These are phyloP conservation scores for Dactylis glomerata DNA, from an alignment of 176 grass and related monocot species.

Conservation along the genomic window DNA sequence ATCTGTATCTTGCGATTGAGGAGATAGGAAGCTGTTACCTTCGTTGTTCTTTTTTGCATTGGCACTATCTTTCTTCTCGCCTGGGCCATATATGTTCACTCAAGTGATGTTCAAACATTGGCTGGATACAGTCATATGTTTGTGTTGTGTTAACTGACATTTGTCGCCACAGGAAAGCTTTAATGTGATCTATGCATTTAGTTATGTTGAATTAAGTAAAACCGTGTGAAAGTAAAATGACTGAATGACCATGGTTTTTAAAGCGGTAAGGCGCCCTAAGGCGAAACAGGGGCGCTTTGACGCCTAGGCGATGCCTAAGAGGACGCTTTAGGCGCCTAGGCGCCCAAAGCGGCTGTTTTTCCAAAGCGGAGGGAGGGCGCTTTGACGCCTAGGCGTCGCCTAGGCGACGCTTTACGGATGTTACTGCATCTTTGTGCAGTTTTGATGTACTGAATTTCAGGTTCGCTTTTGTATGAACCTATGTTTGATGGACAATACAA, in stretches of 20 bases:
- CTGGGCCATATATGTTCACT: not conserved
- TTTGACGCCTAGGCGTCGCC: too few species aligned
- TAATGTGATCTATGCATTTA: conserved; percentile 11
- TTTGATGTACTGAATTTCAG: conserved; percentile 13
- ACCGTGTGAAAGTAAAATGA: not conserved
- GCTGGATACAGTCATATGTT: not conserved
- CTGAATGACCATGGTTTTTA: not conserved
- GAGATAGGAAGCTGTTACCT: not conserved
- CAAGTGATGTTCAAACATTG: not conserved
- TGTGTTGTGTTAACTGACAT: not conserved
- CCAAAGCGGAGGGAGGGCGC: too few species aligned
- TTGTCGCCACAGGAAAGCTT: not conserved
- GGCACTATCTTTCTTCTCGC: not conserved
- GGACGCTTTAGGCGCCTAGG: too few species aligned
- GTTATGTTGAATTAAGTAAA: not conserved
- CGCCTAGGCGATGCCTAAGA: too few species aligned
- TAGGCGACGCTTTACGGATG: too few species aligned
- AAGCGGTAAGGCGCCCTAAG: too few species aligned
- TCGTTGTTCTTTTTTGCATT: not conserved
- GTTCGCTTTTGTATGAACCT: not conserved
- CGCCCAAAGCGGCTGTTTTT: too few species aligned
- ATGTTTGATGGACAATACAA: conserved; percentile 12
- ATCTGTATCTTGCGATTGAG: not conserved
- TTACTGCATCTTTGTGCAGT: not conserved
- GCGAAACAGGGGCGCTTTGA: too few species aligned